phyloP scores from a whole-genome alignment of 768 basidiomycete genomes.

The Lentinula boryana region DNA sequence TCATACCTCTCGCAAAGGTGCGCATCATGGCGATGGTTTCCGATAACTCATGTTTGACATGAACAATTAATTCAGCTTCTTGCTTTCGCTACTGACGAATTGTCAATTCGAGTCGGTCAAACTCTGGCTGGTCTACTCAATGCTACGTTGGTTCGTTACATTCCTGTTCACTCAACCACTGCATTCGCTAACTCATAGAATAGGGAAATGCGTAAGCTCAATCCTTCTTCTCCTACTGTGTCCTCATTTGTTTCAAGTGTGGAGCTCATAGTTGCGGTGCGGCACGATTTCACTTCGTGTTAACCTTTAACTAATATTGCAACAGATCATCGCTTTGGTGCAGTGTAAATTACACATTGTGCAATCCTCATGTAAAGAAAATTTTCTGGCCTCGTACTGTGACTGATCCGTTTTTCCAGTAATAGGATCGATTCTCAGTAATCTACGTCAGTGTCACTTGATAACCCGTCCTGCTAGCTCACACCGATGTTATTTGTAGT shows the following conservation, averaged over 20 bases:
- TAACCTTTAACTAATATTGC: neutral
- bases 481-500: slow-evolving; percentile 31
- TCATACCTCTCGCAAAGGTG: slow-evolving; percentile 81
- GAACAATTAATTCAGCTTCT: slow-evolving; percentile 50
- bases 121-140: slow-evolving; percentile 81
- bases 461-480: neutral
- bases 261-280: slow-evolving; percentile 73
- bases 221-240: slow-evolving; percentile 18
- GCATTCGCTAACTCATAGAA: neutral
- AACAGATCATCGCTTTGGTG: slow-evolving; percentile 40
- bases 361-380: slow-evolving; percentile 67
- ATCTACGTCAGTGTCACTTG: slow-evolving; percentile 52
- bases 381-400: neutral
- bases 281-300: slow-evolving; percentile 18
- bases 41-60: neutral
- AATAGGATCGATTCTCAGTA: slow-evolving; percentile 83
- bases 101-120: slow-evolving; percentile 77
- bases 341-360: slow-evolving; percentile 66
- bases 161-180: neutral
- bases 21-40: neutral
- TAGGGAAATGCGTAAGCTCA: slow-evolving; percentile 45
- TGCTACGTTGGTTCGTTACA: slow-evolving; percentile 62
- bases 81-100: slow-evolving; percentile 81
- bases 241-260: slow-evolving; percentile 35
- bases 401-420: slow-evolving; percentile 35